Base-by-base conservation (phyloP, 176 grass and related monocot genomes). In the Phyllostachys edulis region DNA sequence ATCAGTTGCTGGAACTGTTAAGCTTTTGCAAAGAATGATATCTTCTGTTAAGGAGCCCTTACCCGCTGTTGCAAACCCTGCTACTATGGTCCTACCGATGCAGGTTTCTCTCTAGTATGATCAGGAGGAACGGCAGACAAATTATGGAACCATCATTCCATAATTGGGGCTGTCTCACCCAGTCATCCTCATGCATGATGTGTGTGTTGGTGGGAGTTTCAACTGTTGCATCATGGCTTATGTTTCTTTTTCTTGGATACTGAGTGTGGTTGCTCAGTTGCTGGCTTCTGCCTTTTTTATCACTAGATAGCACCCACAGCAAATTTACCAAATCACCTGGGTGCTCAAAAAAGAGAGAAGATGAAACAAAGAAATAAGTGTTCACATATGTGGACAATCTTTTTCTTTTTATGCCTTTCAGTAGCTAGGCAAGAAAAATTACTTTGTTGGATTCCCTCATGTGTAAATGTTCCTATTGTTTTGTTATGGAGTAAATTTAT, bases 341-440 rank as follows among this genome's bases (percentile, higher is more conserved):
- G 45, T 40, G 32, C 78, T 68, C 36, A 80, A 68, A 80, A 14
- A 67, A 67, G 63, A 67, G 62, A 36, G 78, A 54, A 68, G 46
- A 67, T 52, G 21, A 15, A 51, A 80, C 27, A 14, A 49, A 5
- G 8, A 7, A 67, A 23, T 67, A 52, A 55, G 63, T 54, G 12
- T 68, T 39, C 47, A n/a, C 32, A 52, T 51, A 37, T 5, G 46
- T 50, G 9, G 40, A 65, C 24, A 65, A 3, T 36, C 2, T 36
- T 79, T 79, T 49, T 79, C 60, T 27, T 17, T 49, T 79, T 50
- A 49, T 50, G 26, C 10, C 26, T 79, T 66, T 46, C 40, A 36
- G 42, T 66, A 65, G 16, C 5, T 17, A 67, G 34, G 47, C 47
- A 69, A 27, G 34, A 17, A 67, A 67, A 68, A 39, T 23, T 80